Evolutionary conservation across 2,329 filamentous ascomycete species (phyloP).

Genomic region (Trichoderma arundinaceum): DNA sequence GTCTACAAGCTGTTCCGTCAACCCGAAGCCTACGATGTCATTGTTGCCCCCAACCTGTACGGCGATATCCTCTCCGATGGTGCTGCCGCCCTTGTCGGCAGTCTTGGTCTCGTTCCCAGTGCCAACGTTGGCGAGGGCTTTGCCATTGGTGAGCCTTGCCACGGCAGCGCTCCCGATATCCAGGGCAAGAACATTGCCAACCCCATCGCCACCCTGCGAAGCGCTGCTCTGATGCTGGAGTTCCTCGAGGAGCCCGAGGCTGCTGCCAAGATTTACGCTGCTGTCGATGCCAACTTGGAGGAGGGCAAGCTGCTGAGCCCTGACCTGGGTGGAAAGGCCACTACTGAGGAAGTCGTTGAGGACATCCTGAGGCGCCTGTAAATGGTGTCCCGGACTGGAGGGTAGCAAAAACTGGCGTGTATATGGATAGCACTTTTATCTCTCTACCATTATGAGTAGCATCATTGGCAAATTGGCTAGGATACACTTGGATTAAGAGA

Average conservation of each 20-base stretch:
- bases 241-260: constrained; percentile 88
- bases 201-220: constrained; percentile 91
- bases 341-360: constrained; percentile 82
- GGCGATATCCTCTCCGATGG: constrained; percentile 94
- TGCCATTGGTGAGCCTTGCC: constrained; percentile 97
- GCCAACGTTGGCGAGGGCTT: constrained; percentile 95
- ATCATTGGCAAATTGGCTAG: background rate
- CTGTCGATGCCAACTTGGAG: constrained; percentile 87
- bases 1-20: constrained; percentile 99
- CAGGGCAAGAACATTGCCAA: constrained; percentile 92
- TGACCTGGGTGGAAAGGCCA: constrained; percentile 86
- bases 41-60: constrained; percentile 93
- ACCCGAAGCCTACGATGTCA: constrained; percentile 93
- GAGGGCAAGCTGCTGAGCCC: constrained; percentile 84
- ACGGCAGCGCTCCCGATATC: constrained; percentile 95
- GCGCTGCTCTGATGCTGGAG: constrained; percentile 93
- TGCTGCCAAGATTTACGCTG: constrained; percentile 86
- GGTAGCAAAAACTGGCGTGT: background rate
- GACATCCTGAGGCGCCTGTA: constrained; percentile 87
- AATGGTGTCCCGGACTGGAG: background rate
- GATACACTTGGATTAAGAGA: background rate
- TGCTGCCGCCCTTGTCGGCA: constrained; percentile 90
- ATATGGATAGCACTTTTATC: background rate
- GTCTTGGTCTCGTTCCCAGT: constrained; percentile 87
- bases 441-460: background rate